These are phyloP conservation scores for Flaveria ramosissima DNA, from an alignment of 129 eudicot genomes.

Conservation along the genomic window DNA sequence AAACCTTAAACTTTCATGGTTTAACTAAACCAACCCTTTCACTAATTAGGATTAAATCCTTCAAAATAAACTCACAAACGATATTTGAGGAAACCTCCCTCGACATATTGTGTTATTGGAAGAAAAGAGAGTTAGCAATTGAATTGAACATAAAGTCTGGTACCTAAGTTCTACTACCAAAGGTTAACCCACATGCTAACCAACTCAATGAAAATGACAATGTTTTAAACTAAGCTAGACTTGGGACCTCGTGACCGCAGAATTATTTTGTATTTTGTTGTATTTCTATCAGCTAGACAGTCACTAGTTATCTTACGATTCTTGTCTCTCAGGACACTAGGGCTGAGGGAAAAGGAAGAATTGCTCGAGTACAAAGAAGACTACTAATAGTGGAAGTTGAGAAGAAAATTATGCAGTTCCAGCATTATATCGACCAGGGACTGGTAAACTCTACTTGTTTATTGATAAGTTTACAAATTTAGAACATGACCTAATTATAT, in stretches of 20 bases:
- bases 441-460: slow-evolving; percentile 45
- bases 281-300: not conserved
- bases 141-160: too few relatives aligned
- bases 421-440: slow-evolving; percentile 65
- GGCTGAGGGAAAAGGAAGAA: slow-evolving; percentile 93
- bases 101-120: too few relatives aligned
- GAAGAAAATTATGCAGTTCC: slow-evolving; percentile 71
- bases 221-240: too few relatives aligned
- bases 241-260: not conserved
- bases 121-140: too few relatives aligned
- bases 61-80: too few relatives aligned
- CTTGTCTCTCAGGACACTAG: slow-evolving; percentile 66
- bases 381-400: slow-evolving; percentile 82
- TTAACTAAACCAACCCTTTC: too few relatives aligned
- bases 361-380: slow-evolving; percentile 90
- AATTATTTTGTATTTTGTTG: not conserved
- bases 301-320: slow-evolving; percentile 3
- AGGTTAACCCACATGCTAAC: too few relatives aligned
- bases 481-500: slow-evolving; percentile 7
- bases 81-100: too few relatives aligned
- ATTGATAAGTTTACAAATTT: not conserved
- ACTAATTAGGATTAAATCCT: too few relatives aligned
- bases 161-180: too few relatives aligned
- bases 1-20: too few relatives aligned
- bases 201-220: too few relatives aligned